Conservation (phyloP, 1,284 basidiomycete genomes). For the Tylopilus sp. region DNA sequence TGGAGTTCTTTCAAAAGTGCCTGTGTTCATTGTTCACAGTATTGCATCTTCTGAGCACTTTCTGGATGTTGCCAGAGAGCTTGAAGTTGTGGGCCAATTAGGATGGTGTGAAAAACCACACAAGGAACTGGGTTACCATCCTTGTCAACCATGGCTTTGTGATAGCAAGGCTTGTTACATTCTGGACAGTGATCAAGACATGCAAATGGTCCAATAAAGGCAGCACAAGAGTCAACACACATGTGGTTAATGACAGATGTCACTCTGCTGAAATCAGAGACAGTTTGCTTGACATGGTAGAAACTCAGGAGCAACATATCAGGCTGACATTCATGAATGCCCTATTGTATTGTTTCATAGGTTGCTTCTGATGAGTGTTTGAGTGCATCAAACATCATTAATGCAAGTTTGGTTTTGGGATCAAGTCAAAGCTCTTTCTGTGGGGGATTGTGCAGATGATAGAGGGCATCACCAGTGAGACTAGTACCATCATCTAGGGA, state of each 20-base stretch:
- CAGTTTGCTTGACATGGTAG: constrained; percentile 2
- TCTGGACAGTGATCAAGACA: constrained; percentile 23
- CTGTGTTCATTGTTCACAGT: constrained; percentile 13
- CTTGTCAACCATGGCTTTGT: neutral
- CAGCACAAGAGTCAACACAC: constrained; percentile 24
- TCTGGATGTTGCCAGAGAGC: constrained; percentile 37
- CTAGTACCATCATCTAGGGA: neutral
- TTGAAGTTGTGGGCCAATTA: constrained; percentile 30
- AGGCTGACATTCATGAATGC: neutral
- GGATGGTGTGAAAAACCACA: constrained; percentile 43
- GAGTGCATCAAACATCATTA: neutral
- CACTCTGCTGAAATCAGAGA: constrained; percentile 18
- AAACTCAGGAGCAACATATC: neutral
- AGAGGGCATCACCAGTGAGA: neutral
- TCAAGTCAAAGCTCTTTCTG: neutral
- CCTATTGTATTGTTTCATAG: neutral
- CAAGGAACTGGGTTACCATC: neutral
- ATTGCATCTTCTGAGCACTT: constrained; percentile 36
- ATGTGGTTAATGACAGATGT: neutral
- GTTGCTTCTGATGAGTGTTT: neutral
- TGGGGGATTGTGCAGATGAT: neutral
- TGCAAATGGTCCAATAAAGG: constrained; percentile 9
- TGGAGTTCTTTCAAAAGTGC: constrained; percentile 21
- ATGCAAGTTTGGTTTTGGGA: neutral
- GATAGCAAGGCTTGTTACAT: constrained; percentile 24